Evolutionary conservation across 371 early-diverging fungal genomes (phyloP).

Genomic region (Mucor lusitanicus): DNA sequence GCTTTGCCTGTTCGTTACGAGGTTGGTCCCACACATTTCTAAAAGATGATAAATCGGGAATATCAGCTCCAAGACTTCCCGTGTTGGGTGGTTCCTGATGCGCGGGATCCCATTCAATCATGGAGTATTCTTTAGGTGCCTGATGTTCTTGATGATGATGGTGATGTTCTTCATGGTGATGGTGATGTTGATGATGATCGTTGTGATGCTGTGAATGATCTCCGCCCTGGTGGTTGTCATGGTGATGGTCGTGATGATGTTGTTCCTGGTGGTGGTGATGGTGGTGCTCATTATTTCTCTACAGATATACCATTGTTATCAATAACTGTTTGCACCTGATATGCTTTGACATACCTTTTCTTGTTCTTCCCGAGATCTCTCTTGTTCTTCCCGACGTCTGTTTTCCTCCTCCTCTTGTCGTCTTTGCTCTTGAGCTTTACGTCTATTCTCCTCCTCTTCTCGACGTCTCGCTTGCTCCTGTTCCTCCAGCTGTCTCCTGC

Average conservation of each 20-base stretch:
- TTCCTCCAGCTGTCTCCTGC: not conserved
- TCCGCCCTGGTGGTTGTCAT: not conserved
- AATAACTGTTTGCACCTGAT: not conserved
- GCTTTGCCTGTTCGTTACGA: not conserved
- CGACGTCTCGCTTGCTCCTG: not conserved
- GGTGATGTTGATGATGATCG: not conserved
- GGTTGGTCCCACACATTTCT: slow-evolving; percentile 34
- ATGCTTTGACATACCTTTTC: not conserved
- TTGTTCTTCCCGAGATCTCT: slow-evolving; percentile 6
- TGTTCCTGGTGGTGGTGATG: not conserved
- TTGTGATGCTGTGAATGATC: not conserved
- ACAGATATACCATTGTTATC: not conserved
- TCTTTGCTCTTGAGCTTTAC: not conserved
- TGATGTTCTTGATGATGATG: slow-evolving; percentile 1
- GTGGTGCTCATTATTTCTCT: not conserved
- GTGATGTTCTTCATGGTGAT: not conserved
- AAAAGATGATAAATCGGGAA: slow-evolving; percentile 31
- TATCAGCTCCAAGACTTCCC: slow-evolving; percentile 23
- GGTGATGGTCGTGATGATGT: not conserved
- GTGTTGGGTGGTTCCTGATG: slow-evolving; percentile 28
- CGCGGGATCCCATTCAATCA: slow-evolving; percentile 38
- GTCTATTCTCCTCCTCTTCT: not conserved
- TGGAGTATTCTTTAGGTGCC: slow-evolving; percentile 10
- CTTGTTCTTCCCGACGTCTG: slow-evolving; percentile 5
- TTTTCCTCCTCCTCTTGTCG: not conserved